Evolutionary conservation across 1,139 yeast genomes (phyloP).

Genomic region (Diutina mesorugosa): DNA sequence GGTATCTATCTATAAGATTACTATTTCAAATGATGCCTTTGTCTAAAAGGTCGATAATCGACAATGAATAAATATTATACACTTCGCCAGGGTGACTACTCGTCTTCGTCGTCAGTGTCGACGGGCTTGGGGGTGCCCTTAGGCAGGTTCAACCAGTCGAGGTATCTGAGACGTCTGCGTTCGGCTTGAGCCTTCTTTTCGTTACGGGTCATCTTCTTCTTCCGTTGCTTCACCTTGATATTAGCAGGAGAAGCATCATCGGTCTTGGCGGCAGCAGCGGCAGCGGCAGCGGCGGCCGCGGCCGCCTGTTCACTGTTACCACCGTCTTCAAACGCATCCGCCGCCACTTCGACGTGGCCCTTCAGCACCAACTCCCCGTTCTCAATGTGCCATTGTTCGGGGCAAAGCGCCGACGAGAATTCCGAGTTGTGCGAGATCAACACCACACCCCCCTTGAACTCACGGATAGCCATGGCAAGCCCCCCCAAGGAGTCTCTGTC

Average conservation of each 20-base stretch:
- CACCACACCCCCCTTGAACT: conserved; percentile 96
- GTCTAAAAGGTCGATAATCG: not conserved
- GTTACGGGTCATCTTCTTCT: conserved; percentile 95
- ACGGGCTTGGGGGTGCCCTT: conserved; percentile 95
- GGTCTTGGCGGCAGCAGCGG: conserved; percentile 34
- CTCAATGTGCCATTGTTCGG: conserved; percentile 97
- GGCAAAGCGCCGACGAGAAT: conserved; percentile 94
- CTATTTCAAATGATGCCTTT: too few relatives aligned
- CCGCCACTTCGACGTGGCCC: conserved; percentile 67
- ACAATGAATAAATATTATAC: not conserved
- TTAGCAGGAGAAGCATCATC: conserved; percentile 92
- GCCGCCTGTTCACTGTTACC: conserved; percentile 11
- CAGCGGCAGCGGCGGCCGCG: conserved; percentile 24
- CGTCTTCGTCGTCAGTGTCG: conserved; percentile 78
- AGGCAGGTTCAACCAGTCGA: conserved; percentile 91
- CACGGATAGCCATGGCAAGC: conserved; percentile 91
- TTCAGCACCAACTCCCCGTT: conserved; percentile 81
- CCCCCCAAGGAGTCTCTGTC: conserved; percentile 98
- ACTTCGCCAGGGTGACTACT: not conserved
- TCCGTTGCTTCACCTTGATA: conserved; percentile 81
- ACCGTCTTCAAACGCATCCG: conserved; percentile 65
- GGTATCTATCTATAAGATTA: too few relatives aligned
- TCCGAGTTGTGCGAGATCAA: conserved; percentile 97
- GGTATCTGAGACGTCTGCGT: conserved; percentile 86
- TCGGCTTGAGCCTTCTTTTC: conserved; percentile 86